A percentile compares a stretch with the other conserved stretches of the same genome.
Evolutionary conservation across 768 basidiomycete species (phyloP).

Genomic region (Leccinum rimulosum): DNA sequence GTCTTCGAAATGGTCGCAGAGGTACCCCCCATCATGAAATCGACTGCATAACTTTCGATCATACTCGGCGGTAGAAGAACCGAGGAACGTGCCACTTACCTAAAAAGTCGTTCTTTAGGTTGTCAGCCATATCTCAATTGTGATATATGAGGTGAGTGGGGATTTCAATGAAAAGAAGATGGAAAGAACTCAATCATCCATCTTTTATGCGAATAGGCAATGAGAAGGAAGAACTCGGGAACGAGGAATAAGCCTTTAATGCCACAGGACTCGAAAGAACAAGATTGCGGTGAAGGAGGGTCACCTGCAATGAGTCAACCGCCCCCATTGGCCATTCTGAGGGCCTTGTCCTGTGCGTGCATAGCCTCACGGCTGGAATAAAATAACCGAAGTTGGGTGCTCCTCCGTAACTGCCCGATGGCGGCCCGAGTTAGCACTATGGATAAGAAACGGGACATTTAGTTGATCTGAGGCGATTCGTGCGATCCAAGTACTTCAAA

Average conservation of each 20-base stretch:
- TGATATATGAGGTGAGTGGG: slow-evolving; percentile 16
- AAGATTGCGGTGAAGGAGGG: neutral
- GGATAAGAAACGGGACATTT: neutral
- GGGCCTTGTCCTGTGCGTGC: neutral
- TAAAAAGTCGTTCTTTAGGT: slow-evolving; percentile 19
- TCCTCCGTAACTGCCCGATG: neutral
- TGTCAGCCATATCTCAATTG: slow-evolving; percentile 7
- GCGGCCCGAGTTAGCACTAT: neutral
- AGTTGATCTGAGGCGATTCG: no score
- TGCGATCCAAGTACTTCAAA: no score
- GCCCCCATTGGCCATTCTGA: neutral
- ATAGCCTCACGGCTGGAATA: neutral
- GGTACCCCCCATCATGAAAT: slow-evolving; percentile 38
- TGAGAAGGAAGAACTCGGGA: slow-evolving; percentile 20
- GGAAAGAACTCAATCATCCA: no score
- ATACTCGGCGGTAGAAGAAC: neutral
- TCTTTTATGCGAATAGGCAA: slow-evolving; percentile 9
- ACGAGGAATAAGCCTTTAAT: neutral
- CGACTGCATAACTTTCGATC: slow-evolving; percentile 19
- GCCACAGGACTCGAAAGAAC: neutral
- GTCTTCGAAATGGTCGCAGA: slow-evolving; percentile 39
- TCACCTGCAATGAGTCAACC: neutral
- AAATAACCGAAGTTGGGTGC: neutral
- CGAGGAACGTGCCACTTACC: slow-evolving; percentile 4
- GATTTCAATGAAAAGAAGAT: slow-evolving; percentile 4